Conservation (phyloP, 805 yeast genomes). For the Metschnikowia peoriensis region DNA sequence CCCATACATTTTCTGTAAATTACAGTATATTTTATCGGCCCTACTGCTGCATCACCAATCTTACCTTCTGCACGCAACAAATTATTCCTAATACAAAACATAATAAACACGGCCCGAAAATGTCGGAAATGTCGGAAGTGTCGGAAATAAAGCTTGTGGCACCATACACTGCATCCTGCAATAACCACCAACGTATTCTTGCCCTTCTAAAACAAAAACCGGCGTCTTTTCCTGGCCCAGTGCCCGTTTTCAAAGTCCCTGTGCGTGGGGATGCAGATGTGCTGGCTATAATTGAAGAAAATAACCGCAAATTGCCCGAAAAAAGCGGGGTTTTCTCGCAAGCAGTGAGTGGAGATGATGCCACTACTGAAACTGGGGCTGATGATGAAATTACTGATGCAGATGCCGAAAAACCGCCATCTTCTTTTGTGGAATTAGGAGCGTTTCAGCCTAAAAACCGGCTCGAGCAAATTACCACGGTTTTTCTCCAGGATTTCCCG, state of each 20-base stretch:
- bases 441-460: conserved; percentile 31
- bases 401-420: conserved; percentile 18
- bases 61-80: no score
- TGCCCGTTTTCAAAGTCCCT: conserved; percentile 11
- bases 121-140: neutral
- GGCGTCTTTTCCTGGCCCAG: neutral
- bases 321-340: neutral
- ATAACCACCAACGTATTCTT: conserved; percentile 11
- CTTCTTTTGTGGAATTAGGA: conserved; percentile 25
- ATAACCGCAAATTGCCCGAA: conserved; percentile 8
- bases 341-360: neutral
- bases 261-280: conserved; percentile 11
- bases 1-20: neutral
- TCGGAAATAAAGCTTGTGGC: conserved; percentile 10
- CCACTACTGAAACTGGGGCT: neutral
- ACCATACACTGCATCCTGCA: conserved; percentile 11
- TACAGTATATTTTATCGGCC: no score
- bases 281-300: conserved; percentile 6
- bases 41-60: no score
- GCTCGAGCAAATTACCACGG: conserved; percentile 34
- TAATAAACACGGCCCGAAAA: neutral
- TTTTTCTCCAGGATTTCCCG: conserved; percentile 35
- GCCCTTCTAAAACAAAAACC: conserved; percentile 7
- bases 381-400: conserved; percentile 10
- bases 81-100: neutral